Percentiles rank a stretch among this genome's conserved stretches.
phyloP scores from a whole-genome alignment of 1,139 yeast genomes.

The Sugiyamaella grinbergsii region DNA sequence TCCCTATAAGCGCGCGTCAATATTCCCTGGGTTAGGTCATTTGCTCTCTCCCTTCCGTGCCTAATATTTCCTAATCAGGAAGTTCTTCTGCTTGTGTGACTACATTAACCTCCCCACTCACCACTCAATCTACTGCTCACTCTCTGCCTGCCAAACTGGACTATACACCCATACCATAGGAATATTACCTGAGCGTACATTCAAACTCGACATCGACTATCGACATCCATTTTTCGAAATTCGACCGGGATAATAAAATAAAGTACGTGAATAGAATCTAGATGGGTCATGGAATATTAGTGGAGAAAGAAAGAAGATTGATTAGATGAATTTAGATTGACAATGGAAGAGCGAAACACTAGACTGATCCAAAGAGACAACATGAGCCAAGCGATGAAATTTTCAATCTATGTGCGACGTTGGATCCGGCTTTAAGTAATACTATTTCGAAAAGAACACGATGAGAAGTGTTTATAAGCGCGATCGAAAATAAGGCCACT shows the following conservation, averaged over 20 bases:
- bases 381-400: too few relatives aligned
- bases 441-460: too few relatives aligned
- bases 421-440: too few relatives aligned
- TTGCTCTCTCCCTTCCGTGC: too few relatives aligned
- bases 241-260: constrained; percentile 19
- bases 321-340: too few relatives aligned
- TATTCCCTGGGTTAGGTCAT: too few relatives aligned
- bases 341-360: too few relatives aligned
- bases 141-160: constrained; percentile 15
- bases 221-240: constrained; percentile 17
- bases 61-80: too few relatives aligned
- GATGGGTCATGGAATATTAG: background rate
- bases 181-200: constrained; percentile 12
- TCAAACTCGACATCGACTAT: constrained; percentile 20
- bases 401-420: too few relatives aligned
- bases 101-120: background rate
- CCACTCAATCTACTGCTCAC: constrained; percentile 8
- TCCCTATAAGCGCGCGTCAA: background rate
- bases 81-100: constrained; percentile 1
- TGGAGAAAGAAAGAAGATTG: background rate
- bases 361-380: too few relatives aligned
- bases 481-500: too few relatives aligned
- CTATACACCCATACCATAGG: constrained; percentile 1
- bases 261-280: constrained; percentile 7
- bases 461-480: too few relatives aligned